Base-by-base conservation (phyloP, 2,329 filamentous ascomycete species). In the Teratosphaeria destructans region DNA sequence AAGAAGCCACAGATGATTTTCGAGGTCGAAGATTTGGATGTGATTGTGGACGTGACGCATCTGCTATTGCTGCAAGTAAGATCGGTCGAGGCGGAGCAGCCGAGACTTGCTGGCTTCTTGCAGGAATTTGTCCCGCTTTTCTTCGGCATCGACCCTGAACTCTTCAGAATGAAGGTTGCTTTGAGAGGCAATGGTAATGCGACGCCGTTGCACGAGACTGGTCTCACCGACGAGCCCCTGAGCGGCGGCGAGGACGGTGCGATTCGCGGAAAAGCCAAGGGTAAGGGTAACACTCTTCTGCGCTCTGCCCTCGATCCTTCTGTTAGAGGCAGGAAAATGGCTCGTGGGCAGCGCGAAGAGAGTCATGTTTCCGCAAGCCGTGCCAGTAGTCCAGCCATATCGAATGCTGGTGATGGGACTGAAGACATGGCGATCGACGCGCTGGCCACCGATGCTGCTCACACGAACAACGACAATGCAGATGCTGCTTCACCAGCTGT, bases 331-430 rank as follows among this genome's bases (percentile, higher is more conserved):
- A 88, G 88, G 61, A 88, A 86, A 73, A 82, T 83, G 64, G 80
- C 83, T 27, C 83, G 87, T 49, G 82, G 81, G 54, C 86, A 90
- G 57, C 92, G 94, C 68, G 89, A 94, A 63, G 89, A 87, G 62
- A 93, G 88, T 66, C 79, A 84, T n/a, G 84, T 84, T 1, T 86
- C 88, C 27, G 86, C 83, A 14, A 96, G 90, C 76, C 90, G 95
- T 68, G 91, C 94, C 67, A 91, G 88, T 0, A 96, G 92, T 0
- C 93, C 94, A 0, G 92, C 95, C 68, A 83, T 86, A 26, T 92
- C 88, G 1, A 84, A 83, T 32, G 87, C 83, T 59, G 90, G 93
- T 58, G 89, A 94, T 66, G 37, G 37, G 43, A n/a, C 57, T 14
- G 89, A 93, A 63, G 90, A 94, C 37, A 84, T 85, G 77, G 79